Conservation (phyloP, 495 filamentous ascomycete genomes). For the Neurospora sublineolata region DNA sequence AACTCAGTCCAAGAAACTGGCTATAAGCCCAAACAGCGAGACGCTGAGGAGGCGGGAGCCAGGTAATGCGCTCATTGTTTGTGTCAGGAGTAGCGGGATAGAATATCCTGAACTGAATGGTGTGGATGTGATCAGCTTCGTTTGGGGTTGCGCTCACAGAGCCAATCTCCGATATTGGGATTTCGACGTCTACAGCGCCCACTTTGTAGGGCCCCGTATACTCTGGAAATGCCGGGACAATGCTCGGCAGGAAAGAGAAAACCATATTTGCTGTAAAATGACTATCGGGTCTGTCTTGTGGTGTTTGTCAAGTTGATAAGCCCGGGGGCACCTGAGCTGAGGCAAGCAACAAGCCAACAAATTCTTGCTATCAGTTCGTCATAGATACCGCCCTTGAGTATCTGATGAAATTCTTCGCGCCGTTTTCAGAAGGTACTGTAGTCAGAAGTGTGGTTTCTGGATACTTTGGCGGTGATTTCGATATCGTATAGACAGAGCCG, state of each 20-base stretch:
- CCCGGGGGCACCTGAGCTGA: not conserved
- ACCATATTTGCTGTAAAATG: slow-evolving; percentile 1
- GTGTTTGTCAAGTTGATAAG: not conserved
- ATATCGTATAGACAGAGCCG: not conserved
- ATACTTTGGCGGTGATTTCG: not conserved
- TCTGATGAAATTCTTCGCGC: not conserved
- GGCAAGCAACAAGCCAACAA: not conserved
- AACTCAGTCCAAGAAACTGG: slow-evolving; percentile 50
- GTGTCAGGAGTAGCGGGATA: slow-evolving; percentile 49
- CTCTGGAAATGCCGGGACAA: slow-evolving; percentile 51
- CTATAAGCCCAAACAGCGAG: slow-evolving; percentile 56
- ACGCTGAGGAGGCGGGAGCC: slow-evolving; percentile 63
- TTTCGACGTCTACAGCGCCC: slow-evolving; percentile 63
- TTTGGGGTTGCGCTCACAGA: slow-evolving; percentile 40
- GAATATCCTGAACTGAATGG: slow-evolving; percentile 63
- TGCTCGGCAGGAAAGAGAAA: slow-evolving; percentile 12
- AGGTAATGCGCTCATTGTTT: slow-evolving; percentile 38
- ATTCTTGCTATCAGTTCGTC: not conserved
- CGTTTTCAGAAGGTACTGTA: not conserved
- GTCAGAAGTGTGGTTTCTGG: not conserved
- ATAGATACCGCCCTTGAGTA: not conserved
- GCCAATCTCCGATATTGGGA: slow-evolving; percentile 50
- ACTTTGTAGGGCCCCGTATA: slow-evolving; percentile 65
- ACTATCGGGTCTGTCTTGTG: not conserved
- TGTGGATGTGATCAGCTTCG: slow-evolving; percentile 39